Base-by-base conservation (phyloP, 306 rosid species). In the Canavalia gladiata region DNA sequence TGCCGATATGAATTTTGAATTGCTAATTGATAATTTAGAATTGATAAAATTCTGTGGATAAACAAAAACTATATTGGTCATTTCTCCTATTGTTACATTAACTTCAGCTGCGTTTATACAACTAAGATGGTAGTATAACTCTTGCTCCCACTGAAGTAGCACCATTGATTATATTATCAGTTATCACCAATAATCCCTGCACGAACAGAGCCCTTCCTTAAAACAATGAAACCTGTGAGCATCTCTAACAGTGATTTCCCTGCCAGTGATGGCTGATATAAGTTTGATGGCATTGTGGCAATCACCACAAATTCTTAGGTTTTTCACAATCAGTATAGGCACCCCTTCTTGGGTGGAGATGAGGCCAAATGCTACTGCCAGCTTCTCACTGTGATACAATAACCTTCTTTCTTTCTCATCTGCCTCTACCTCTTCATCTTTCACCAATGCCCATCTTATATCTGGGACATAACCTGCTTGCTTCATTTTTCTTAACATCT, bases 181-280 rank as follows among this genome's bases (percentile, higher is more conserved):
- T 37, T 42, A 63, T 89, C 83, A 91, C 95, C 97, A 94, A 87
- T 87, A 94, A 85, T 94, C 97, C 55, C 85, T 90, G 81, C 97
- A 90, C n/a, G 95, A 90, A 84, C 98, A 91, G 34, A 37, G 64
- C 77, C 97, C 94, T 3, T 80, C 92, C 76, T 85, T 92, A 30
- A 94, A 94, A 88, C 92, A 90, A 64, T 92, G 97, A 84, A 94
- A 94, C 79, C 98, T 84, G 60, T 90, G 89, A 68, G 89, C 43
- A 80, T 92, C 97, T 79, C 94, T 92, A 77, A 92, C 89, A 11
- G 94, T 89, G 81, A 94, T 92, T 87, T 92, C 94, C 83, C 98
- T 87, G 42, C 89, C 85, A 13, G 88, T 68, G 75, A 88, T 75
- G 43, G 82, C 84, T 6, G 98, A 91, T 59, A 94, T 90, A 77